These are phyloP conservation scores for Ilex asprella DNA, from an alignment of 257 asterid genomes.

Conservation along the genomic window DNA sequence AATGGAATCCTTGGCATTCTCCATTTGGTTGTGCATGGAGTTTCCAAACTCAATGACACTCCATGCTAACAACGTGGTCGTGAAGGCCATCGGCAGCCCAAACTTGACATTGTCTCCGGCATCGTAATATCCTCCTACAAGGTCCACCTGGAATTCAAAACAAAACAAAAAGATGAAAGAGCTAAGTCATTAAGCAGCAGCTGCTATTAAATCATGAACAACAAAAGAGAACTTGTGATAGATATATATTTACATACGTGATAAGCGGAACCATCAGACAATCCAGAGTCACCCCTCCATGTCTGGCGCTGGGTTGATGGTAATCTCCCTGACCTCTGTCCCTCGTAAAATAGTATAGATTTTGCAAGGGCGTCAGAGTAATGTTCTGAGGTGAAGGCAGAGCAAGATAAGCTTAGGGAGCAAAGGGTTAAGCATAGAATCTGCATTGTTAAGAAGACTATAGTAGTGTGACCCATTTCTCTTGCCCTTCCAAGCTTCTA, in stretches of 20 bases:
- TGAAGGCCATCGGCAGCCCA: neutral
- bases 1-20: slow-evolving; percentile 49
- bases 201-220: neutral
- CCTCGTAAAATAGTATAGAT: slow-evolving; percentile 70
- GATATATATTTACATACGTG: slow-evolving; percentile 27
- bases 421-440: slow-evolving; percentile 19
- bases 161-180: neutral
- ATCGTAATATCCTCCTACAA: slow-evolving; percentile 70
- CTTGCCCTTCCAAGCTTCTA: neutral
- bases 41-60: slow-evolving; percentile 66
- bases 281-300: slow-evolving; percentile 72
- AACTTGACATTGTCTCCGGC: neutral
- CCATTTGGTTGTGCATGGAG: slow-evolving; percentile 42
- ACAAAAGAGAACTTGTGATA: neutral
- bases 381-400: slow-evolving; percentile 56
- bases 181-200: too few relatives aligned
- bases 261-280: slow-evolving; percentile 61
- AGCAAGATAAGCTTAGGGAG: slow-evolving; percentile 16
- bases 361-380: slow-evolving; percentile 58
- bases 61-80: neutral
- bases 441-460: slow-evolving; percentile 11
- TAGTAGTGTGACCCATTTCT: slow-evolving; percentile 21
- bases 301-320: slow-evolving; percentile 45
- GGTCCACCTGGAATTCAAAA: slow-evolving; percentile 42
- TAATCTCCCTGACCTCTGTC: slow-evolving; percentile 74